Base-by-base conservation (phyloP, 2,329 filamentous ascomycete genomes). In the Epichloe sp. region DNA sequence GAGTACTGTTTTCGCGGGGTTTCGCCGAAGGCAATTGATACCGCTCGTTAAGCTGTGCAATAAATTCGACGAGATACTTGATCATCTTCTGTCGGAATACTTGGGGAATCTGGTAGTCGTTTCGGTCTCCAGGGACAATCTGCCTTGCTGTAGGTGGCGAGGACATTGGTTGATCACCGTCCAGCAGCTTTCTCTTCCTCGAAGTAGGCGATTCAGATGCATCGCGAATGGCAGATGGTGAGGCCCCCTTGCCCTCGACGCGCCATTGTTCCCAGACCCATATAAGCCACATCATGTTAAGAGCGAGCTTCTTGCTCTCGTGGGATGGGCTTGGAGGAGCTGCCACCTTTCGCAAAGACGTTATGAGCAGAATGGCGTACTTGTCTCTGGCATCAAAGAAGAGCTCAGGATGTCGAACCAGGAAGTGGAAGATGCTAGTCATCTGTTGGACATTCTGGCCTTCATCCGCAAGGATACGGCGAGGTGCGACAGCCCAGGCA, bases 361-460 rank as follows among this genome's bases (percentile, higher is more conserved):
- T 84, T 51, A 98, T 90, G 63, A 98, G 94, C 56, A 93, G 79
- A 52, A 86, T 80, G 4, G 89, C 82, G 57, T 97, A 94, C 62
- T 91, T 90, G 57, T 98, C 93, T 50, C 93, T 78, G 1, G 88
- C 89, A 56, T 97, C 91, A 59, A 94, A 98, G 70, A 98, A 98
- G 4, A 98, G 73, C 60, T 93, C 85, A 0, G 90, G 86, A 63
- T 98, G 91, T 52, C 87, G 82, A 37, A 96, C 91, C 36, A 98
- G 75, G 69, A 98, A 98, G 61, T 96, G 86, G 72, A 96, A 97
- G 59, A 98, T 97, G 70, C 86, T 93, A 49, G 89, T 95, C 71
- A 97, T 85, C 68, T 97, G 93, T 66, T 95, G 90, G 45, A 91
- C 77, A 60, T 98, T 98, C 55, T 93, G 88, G 26, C 88, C 90